phyloP scores from a whole-genome alignment of 2,329 filamentous ascomycete species.

The Microcera coccophila region DNA sequence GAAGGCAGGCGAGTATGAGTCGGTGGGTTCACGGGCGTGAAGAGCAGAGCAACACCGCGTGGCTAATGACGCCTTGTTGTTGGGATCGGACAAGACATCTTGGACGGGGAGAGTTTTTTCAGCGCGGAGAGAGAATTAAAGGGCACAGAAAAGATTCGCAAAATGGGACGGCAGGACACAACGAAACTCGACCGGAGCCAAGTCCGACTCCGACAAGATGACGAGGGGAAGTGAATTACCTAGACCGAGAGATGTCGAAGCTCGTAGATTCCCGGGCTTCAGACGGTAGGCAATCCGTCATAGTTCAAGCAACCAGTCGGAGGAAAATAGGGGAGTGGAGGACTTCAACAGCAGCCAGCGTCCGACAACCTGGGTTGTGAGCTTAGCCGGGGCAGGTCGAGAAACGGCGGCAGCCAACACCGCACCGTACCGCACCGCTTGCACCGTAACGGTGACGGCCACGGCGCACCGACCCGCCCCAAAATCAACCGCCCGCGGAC shows the following conservation, averaged over 20 bases:
- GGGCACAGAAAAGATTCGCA: conserved; percentile 27
- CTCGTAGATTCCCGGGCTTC: conserved; percentile 17
- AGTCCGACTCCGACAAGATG: conserved; percentile 28
- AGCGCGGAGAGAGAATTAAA: conserved; percentile 20
- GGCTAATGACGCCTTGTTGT: conserved; percentile 19
- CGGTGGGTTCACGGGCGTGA: conserved; percentile 13
- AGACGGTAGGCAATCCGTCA: conserved; percentile 19
- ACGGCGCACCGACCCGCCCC: conserved; percentile 3
- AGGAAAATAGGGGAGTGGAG: conserved; percentile 22
- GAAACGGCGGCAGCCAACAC: background rate
- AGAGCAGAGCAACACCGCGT: conserved; percentile 13
- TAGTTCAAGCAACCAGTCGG: conserved; percentile 15
- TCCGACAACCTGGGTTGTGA: conserved; percentile 16
- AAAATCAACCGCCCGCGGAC: background rate
- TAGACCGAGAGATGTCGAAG: conserved; percentile 20
- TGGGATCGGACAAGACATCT: conserved; percentile 19
- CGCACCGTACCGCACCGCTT: background rate
- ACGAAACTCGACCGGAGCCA: conserved; percentile 29
- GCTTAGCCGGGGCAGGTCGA: conserved; percentile 5
- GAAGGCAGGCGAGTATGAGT: conserved; percentile 10
- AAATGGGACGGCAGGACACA: conserved; percentile 28
- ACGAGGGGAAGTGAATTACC: conserved; percentile 24
- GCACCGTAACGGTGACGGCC: no score
- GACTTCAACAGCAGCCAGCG: conserved; percentile 18
- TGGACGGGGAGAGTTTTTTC: conserved; percentile 22